These are phyloP conservation scores for Arthromyces matolae DNA, from an alignment of 768 basidiomycete species.

Conservation along the genomic window DNA sequence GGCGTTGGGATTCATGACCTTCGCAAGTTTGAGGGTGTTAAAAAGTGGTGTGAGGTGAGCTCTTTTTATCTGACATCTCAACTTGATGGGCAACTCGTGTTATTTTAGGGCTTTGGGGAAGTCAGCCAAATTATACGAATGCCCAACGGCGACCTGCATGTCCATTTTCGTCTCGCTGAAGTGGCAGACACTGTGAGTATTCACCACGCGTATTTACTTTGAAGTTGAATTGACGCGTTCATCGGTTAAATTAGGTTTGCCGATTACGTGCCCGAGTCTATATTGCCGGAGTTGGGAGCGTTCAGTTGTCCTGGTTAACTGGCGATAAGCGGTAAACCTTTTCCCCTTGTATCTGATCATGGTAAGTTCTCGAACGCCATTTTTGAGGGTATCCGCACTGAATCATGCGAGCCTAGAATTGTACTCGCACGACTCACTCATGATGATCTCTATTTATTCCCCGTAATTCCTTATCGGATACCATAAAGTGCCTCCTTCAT, in stretches of 20 bases:
- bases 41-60: conserved; percentile 73
- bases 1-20: conserved; percentile 61
- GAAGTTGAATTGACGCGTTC: conserved; percentile 2
- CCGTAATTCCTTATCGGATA: conserved; percentile 13
- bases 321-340: conserved; percentile 42
- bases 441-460: conserved; percentile 8
- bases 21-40: conserved; percentile 62
- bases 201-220: neutral
- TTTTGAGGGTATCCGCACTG: too few species aligned
- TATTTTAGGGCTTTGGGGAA: conserved; percentile 66
- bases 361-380: too few species aligned
- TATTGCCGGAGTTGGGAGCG: conserved; percentile 74
- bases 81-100: neutral
- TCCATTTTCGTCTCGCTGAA: conserved; percentile 70
- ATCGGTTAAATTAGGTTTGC: conserved; percentile 56
- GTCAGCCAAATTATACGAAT: conserved; percentile 67
- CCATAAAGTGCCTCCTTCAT: conserved; percentile 8
- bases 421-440: conserved; percentile 12
- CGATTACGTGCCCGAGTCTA: conserved; percentile 72
- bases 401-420: too few species aligned
- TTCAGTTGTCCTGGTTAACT: conserved; percentile 70
- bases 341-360: neutral
- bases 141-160: conserved; percentile 76
- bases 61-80: conserved; percentile 1
- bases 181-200: conserved; percentile 74